phyloP scores from a whole-genome alignment of 2,329 filamentous ascomycete species.

The Penicillium polonicum region DNA sequence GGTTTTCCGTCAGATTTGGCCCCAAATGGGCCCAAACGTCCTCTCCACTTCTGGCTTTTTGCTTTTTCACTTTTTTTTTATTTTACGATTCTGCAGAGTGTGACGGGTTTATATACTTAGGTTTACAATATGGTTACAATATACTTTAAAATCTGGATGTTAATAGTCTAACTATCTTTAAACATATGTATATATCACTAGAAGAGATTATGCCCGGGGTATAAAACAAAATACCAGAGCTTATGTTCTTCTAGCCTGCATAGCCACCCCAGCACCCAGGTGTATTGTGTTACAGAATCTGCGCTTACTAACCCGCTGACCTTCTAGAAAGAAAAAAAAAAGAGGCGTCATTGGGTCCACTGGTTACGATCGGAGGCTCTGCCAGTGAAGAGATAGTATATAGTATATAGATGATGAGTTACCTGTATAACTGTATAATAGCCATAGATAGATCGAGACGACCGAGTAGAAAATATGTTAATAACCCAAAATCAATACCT shows the following conservation, averaged over 20 bases:
- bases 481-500: background rate
- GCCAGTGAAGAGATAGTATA: background rate
- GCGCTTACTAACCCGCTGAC: slow-evolving; percentile 20
- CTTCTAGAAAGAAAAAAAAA: slow-evolving; percentile 27
- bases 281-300: slow-evolving; percentile 6
- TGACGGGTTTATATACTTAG: background rate
- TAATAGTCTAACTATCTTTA: background rate
- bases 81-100: background rate
- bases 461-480: background rate
- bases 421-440: no score
- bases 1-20: background rate
- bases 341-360: slow-evolving; percentile 23
- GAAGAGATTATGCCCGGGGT: background rate
- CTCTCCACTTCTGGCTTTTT: background rate
- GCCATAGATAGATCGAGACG: background rate
- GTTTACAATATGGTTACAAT: background rate
- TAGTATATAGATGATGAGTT: background rate
- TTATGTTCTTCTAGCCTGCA: background rate
- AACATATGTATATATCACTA: background rate
- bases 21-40: background rate
- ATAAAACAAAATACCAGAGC: background rate
- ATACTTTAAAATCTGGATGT: background rate
- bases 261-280: background rate
- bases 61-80: background rate
- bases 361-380: slow-evolving; percentile 20